Conservation (phyloP, 2,329 filamentous ascomycete species). For the Cladosporium sp. region DNA sequence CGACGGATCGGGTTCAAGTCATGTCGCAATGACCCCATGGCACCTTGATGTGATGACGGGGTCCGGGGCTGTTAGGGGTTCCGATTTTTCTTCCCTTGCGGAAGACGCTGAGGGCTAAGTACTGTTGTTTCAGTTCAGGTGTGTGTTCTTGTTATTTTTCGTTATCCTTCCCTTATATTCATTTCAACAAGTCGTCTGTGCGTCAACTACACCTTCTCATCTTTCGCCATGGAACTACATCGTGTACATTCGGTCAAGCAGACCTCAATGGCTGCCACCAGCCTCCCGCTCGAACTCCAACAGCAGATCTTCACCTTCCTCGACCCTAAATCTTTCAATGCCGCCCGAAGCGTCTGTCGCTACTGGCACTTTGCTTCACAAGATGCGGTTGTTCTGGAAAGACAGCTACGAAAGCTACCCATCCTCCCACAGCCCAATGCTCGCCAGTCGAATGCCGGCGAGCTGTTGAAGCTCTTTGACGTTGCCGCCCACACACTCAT, state of each 20-base stretch:
- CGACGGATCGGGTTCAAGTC: background rate
- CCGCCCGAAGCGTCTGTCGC: constrained; percentile 34
- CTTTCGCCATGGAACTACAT: constrained; percentile 9
- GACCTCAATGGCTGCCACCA: constrained; percentile 26
- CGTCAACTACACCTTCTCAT: background rate
- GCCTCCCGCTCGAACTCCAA: constrained; percentile 36
- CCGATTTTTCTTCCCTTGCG: constrained; percentile 2
- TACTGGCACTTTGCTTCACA: constrained; percentile 37
- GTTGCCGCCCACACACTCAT: constrained; percentile 35
- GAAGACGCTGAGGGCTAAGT: constrained; percentile 2
- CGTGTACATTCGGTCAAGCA: constrained; percentile 17
- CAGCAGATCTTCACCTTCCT: constrained; percentile 37
- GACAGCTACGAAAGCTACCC: constrained; percentile 34
- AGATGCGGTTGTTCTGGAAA: constrained; percentile 31
- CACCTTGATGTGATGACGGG: constrained; percentile 16
- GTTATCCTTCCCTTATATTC: background rate
- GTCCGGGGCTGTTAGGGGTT: constrained; percentile 6
- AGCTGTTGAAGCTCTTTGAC: constrained; percentile 31
- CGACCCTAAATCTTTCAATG: constrained; percentile 35
- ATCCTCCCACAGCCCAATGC: constrained; percentile 30
- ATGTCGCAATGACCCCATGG: background rate
- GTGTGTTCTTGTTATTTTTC: background rate
- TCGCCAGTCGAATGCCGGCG: constrained; percentile 22
- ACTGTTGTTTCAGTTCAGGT: background rate
- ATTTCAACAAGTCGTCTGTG: background rate